Evolutionary conservation across 176 grass and related monocot genomes (phyloP).

Genomic region (Zizania latifolia): DNA sequence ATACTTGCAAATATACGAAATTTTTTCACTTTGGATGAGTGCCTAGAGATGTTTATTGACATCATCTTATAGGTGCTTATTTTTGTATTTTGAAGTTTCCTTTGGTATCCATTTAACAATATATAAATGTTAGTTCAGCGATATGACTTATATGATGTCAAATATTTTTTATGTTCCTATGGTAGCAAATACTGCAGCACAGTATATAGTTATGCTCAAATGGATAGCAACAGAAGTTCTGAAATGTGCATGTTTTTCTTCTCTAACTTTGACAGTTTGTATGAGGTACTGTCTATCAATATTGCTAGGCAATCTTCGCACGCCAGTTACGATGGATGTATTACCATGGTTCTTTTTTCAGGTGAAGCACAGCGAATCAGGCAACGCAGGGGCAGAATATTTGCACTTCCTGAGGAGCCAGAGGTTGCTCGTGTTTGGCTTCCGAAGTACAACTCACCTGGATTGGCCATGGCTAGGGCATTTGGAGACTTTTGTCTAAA

Average conservation of each 20-base stretch:
- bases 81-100: background rate
- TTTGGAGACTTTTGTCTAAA: constrained; percentile 92
- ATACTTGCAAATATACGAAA: background rate
- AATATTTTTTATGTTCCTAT: background rate
- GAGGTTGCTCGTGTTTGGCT: constrained; percentile 79
- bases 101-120: background rate
- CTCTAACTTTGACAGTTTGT: background rate
- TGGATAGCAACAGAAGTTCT: background rate
- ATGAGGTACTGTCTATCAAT: background rate
- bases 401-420: constrained; percentile 83
- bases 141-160: background rate
- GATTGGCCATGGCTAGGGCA: constrained; percentile 88
- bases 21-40: background rate
- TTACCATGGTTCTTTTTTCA: constrained; percentile 25
- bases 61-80: background rate
- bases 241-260: background rate
- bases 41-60: background rate
- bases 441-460: constrained; percentile 71
- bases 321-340: background rate
- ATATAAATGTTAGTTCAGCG: constrained; percentile 9
- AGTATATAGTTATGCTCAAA: too few relatives aligned
- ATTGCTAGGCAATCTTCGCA: background rate
- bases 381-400: constrained; percentile 70
- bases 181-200: background rate
- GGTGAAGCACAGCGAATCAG: constrained; percentile 77